Conservation (phyloP, 176 grass and related monocot species). For the Hyparrhenia diplandra region DNA sequence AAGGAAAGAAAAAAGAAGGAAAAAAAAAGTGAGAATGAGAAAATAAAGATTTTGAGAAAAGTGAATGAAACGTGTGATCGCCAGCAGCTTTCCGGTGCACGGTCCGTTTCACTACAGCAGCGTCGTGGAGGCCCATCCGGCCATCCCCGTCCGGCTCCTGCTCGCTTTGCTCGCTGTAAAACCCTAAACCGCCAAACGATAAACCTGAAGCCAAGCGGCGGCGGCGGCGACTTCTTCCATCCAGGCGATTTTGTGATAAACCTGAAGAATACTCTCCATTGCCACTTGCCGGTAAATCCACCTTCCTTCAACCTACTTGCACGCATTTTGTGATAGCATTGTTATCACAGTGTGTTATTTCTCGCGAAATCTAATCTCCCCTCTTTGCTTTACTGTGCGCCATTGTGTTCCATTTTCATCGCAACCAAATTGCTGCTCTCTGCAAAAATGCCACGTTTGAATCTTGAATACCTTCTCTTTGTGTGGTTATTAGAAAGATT, state of each 20-base stretch:
- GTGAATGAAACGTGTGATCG: no score
- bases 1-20: no score
- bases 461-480: neutral
- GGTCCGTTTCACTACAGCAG: no score
- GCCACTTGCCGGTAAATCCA: neutral
- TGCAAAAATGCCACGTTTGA: neutral
- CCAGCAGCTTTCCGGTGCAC: no score
- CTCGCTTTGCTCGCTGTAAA: accelerated
- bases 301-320: neutral
- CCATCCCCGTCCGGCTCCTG: no score
- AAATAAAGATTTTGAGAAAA: no score
- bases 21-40: no score
- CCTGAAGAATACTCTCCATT: no score
- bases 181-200: neutral
- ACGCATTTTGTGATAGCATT: neutral
- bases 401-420: neutral
- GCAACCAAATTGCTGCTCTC: neutral
- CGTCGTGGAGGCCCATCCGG: no score
- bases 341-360: neutral
- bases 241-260: neutral
- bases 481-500: neutral
- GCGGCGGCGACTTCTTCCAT: neutral
- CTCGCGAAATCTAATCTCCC: neutral
- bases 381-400: neutral
- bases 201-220: neutral